Evolutionary conservation across 306 rosid genomes (phyloP), one percentile per base, ranked within the genome.

Genomic region (Leucaena leucocephala): DNA sequence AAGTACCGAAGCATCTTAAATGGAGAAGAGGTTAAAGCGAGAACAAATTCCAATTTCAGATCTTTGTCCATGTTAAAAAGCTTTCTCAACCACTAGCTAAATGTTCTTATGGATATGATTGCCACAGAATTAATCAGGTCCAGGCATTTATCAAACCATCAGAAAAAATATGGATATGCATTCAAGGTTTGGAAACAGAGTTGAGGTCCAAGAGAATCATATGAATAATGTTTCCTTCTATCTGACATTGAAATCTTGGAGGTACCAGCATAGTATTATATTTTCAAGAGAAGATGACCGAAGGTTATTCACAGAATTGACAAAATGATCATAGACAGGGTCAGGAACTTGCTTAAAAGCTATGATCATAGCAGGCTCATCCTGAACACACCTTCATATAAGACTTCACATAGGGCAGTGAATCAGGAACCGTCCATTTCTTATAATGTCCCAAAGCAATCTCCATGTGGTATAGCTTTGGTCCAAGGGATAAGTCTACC

Each of bases 381-480:
- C 76, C 62, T 21, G 49, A 67, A 82, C 85, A 63, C 78, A 92
- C 97, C 98, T 95, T 86, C 85, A 49, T 82, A 36, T 95, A 95
- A 66, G 94, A 86, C 80, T 91, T 88, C 76, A 80, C 68, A 62
- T 36, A 81, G 48, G 85, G 85, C 77, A 95, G 93, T 66, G 97
- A 88, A 81, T 95, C 97, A 44, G 98, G 98, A 72, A 90, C 74
- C 4, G 85, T 69, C 99, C 99, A 95, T 67, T 85, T 87, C 88
- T 93, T 95, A 77, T 49, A 91, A 87, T 93, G 93, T 63, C 91
- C 93, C 87, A 95, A 82, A 81, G 87, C 96, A 86, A 95, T 91
- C 83, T 95, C 98, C 75, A 95, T 82, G 87, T 95, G 98, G 82
- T 87, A 72, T 87, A 95, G 75, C 93, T 95, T 95, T 81, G 98